phyloP scores from a whole-genome alignment of 163 green algal genomes.

The Botryococcus braunii region DNA sequence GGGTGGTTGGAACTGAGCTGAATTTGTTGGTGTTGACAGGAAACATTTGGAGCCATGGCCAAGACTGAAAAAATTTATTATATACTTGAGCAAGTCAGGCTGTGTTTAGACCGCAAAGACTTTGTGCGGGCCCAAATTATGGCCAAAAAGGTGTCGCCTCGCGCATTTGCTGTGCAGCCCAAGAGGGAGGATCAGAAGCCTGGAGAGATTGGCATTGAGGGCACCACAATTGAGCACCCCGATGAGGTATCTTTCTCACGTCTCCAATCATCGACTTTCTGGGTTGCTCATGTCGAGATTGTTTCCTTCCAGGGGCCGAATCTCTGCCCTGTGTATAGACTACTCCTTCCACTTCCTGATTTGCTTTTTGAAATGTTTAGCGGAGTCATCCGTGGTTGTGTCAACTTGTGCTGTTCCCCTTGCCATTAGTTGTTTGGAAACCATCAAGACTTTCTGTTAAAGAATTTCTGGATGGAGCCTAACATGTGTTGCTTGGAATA shows the following conservation, averaged over 20 bases:
- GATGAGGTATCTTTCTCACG: slow-evolving; percentile 22
- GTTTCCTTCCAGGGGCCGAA: no score
- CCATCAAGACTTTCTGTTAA: no score
- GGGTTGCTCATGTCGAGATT: no score
- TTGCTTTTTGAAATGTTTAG: no score
- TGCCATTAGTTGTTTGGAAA: no score
- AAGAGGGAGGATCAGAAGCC: slow-evolving; percentile 53
- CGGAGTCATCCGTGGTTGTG: no score
- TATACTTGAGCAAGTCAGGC: slow-evolving; percentile 91
- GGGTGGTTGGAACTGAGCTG: no score
- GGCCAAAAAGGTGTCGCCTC: slow-evolving; percentile 80
- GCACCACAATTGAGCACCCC: slow-evolving; percentile 80
- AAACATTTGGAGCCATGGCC: slow-evolving; percentile 97
- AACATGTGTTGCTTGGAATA: background rate
- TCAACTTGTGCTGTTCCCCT: no score
- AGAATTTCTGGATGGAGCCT: no score
- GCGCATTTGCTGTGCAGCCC: slow-evolving; percentile 57
- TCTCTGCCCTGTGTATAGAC: no score
- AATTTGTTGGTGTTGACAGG: slow-evolving; percentile 39
- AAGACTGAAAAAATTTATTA: slow-evolving; percentile 98
- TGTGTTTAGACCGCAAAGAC: slow-evolving; percentile 92
- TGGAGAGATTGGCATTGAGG: slow-evolving; percentile 87
- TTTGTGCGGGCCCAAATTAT: slow-evolving; percentile 81
- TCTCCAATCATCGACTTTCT: no score
- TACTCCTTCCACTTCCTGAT: no score